Evolutionary conservation across 148 eudicot species (phyloP), one percentile per base, ranked within the genome.

Genomic region (Arctostaphylos glauca): DNA sequence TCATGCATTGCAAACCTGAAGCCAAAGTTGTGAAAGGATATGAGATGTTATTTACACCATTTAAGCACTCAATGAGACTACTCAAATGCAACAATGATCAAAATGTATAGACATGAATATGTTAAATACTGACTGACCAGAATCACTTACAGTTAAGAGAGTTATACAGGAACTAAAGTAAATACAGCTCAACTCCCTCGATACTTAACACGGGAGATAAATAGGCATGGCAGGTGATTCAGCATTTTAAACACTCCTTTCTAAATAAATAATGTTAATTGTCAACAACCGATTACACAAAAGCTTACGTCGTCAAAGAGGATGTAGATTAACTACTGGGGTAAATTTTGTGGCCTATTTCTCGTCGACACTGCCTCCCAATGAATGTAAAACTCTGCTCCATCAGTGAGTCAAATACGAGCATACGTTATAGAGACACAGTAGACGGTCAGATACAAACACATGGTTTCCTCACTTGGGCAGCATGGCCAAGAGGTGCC

Each of bases 1-100:
- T 96, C 99, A 86, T 96, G 96, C 98, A 96, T 94, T 56, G 99
- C 99, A 83, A 86, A 96, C 85, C 99, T 96, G 93, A 75, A 81
- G 76, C 59, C 52, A 84, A 76, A 62, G 7, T 72, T 50, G 13
- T 5, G 21, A 77, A 49, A 48, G 13, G 71, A 74, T 80, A 70
- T 46, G 15, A 4, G 0, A 23, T 12, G n/a, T 49, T 14, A 83
- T 50, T 67, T 55, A 48, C 9, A 55, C 15, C 78, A 83, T 64
- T 15, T 21, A 44, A 43, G 43, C 49, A 59, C 71, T 21, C 70
- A 64, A 25, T 3, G 71, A 5, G 6, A 66, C 9, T 25, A 9
- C 23, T 23, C 6, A 6, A 9, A 23, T 23, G 23, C 23, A 66
- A 25, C 38, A 62, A 38, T 23, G 68, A 66, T 43, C 43, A 66